Evolutionary conservation across 1,284 basidiomycete species (phyloP).

Genomic region (Naganishia sp.): DNA sequence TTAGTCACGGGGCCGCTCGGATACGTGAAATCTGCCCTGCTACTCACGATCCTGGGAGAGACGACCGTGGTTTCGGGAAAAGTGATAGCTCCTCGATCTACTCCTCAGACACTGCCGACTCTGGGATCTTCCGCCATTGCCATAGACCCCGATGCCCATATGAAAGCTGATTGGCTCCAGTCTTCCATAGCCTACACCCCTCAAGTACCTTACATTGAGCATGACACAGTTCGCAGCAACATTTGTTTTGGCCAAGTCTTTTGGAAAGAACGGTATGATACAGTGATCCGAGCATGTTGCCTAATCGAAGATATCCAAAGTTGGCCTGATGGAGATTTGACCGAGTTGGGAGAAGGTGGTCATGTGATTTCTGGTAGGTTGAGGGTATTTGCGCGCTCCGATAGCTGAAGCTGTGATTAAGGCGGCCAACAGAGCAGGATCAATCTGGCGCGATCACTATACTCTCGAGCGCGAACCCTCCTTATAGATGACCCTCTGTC

Average conservation of each 20-base stretch:
- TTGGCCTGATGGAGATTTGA: slow-evolving; percentile 54
- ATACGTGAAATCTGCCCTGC: slow-evolving; percentile 49
- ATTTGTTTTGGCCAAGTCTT: slow-evolving; percentile 53
- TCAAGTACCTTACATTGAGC: slow-evolving; percentile 52
- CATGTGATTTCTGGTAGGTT: slow-evolving; percentile 33
- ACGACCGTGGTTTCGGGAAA: slow-evolving; percentile 39
- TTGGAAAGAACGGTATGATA: slow-evolving; percentile 47
- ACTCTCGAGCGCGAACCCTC: slow-evolving; percentile 71
- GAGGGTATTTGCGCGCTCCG: no score
- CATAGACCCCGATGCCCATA: slow-evolving; percentile 35
- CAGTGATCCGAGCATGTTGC: slow-evolving; percentile 44
- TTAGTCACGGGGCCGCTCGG: slow-evolving; percentile 50
- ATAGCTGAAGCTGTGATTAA: no score
- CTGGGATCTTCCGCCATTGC: slow-evolving; percentile 33
- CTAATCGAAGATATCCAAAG: slow-evolving; percentile 47
- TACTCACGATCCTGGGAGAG: slow-evolving; percentile 50
- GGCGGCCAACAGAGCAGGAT: slow-evolving; percentile 68
- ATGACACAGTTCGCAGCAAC: slow-evolving; percentile 52
- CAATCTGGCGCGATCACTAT: slow-evolving; percentile 75
- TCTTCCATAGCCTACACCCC: slow-evolving; percentile 48
- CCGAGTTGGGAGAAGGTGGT: slow-evolving; percentile 82
- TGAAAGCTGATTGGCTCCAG: slow-evolving; percentile 45
- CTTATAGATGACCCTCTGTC: slow-evolving; percentile 53
- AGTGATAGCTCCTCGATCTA: slow-evolving; percentile 41
- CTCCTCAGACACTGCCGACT: slow-evolving; percentile 36